A percentile compares a stretch with the other conserved stretches of the same genome.
phyloP scores from a whole-genome alignment of 2,329 filamentous ascomycete genomes.

The Pleomassaria siparia region DNA sequence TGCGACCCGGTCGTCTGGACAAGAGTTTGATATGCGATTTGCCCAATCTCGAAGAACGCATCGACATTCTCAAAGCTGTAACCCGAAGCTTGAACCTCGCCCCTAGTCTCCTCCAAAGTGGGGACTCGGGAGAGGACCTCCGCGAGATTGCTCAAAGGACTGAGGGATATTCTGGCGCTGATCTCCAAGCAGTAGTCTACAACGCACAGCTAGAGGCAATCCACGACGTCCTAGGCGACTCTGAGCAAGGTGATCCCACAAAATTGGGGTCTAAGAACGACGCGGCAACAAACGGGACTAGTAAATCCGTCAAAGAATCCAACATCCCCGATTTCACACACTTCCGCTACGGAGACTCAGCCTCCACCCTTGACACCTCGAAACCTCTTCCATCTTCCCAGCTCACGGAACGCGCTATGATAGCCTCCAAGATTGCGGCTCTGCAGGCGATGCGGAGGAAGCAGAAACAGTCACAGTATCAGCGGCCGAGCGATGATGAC shows the following conservation, averaged over 20 bases:
- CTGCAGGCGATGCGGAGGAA: constrained; percentile 72
- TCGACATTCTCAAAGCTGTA: constrained; percentile 87
- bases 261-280: constrained; percentile 35
- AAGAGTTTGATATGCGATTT: constrained; percentile 93
- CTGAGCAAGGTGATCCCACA: constrained; percentile 38
- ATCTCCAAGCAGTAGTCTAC: constrained; percentile 91
- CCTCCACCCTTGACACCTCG: constrained; percentile 21
- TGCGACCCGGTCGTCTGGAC: constrained; percentile 88
- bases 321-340: constrained; percentile 52
- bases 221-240: constrained; percentile 79
- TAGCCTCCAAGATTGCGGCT: constrained; percentile 78
- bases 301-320: constrained; percentile 19
- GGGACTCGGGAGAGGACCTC: constrained; percentile 47
- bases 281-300: constrained; percentile 13
- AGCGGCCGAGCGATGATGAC: constrained; percentile 19
- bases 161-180: constrained; percentile 89
- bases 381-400: constrained; percentile 53
- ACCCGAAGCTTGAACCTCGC: constrained; percentile 76
- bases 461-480: constrained; percentile 54
- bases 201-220: constrained; percentile 97
- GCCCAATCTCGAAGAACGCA: constrained; percentile 74
- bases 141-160: constrained; percentile 77
- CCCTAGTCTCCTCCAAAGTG: constrained; percentile 59
- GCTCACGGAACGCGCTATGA: constrained; percentile 76
- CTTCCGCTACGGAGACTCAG: constrained; percentile 72